A percentile compares a stretch with the other conserved stretches of the same genome.
These are phyloP conservation scores for Colletotrichum godetiae DNA, from an alignment of 2,329 filamentous ascomycete species.

Conservation along the genomic window DNA sequence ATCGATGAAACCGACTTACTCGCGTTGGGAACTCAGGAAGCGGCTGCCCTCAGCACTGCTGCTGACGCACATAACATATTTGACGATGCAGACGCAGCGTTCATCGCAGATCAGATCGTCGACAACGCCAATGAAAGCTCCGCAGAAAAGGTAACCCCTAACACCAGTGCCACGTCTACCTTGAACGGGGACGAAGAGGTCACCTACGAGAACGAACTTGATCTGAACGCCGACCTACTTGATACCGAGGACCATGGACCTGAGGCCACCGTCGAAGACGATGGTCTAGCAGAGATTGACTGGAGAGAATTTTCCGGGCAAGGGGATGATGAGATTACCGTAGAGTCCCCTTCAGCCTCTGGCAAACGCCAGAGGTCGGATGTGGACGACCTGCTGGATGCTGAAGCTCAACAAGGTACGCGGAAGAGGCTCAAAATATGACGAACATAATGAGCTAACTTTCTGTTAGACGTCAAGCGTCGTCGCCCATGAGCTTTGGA, in stretches of 20 bases:
- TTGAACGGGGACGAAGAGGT: slow-evolving; percentile 47
- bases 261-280: not conserved
- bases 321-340: slow-evolving; percentile 29
- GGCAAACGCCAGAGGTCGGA: slow-evolving; percentile 40
- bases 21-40: slow-evolving; percentile 35
- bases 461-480: slow-evolving; percentile 40
- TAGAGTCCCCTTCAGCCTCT: slow-evolving; percentile 26
- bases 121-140: slow-evolving; percentile 5
- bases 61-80: not conserved
- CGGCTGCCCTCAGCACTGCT: not conserved
- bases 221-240: slow-evolving; percentile 38
- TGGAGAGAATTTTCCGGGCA: slow-evolving; percentile 41
- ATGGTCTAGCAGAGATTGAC: slow-evolving; percentile 41
- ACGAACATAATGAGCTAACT: slow-evolving; percentile 20
- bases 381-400: slow-evolving; percentile 38
- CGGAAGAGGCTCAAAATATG: not conserved
- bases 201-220: slow-evolving; percentile 45
- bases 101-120: slow-evolving; percentile 1
- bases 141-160: slow-evolving; percentile 33
- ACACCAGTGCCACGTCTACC: slow-evolving; percentile 46
- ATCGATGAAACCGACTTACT: slow-evolving; percentile 42
- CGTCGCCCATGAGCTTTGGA: slow-evolving; percentile 37
- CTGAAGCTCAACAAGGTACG: slow-evolving; percentile 40
- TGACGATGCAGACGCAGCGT: slow-evolving; percentile 10
- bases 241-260: slow-evolving; percentile 1